Conservation (phyloP, 768 basidiomycete species). For the Boletus rubroflammeus region DNA sequence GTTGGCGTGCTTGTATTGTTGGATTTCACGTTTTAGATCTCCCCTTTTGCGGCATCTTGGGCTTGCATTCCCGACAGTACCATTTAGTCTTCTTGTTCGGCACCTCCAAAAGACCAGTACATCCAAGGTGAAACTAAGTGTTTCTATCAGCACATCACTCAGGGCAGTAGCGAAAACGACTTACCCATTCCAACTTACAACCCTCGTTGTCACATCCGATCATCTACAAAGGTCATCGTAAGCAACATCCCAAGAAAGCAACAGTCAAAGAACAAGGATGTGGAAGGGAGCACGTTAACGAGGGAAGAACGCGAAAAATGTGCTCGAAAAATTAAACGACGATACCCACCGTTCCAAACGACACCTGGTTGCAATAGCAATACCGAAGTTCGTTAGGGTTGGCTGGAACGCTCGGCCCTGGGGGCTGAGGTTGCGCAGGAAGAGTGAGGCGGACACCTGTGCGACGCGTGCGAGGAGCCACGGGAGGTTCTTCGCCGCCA, state of each 20-base stretch:
- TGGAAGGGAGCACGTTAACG: not conserved
- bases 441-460: conserved; percentile 34
- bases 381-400: conserved; percentile 59
- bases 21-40: conserved; percentile 25
- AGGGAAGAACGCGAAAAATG: not conserved
- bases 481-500: conserved; percentile 8
- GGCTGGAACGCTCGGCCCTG: conserved; percentile 19
- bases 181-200: conserved; percentile 82
- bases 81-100: conserved; percentile 59
- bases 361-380: conserved; percentile 79
- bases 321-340: not conserved
- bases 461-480: conserved; percentile 20
- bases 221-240: conserved; percentile 51
- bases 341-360: conserved; percentile 69
- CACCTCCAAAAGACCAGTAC: conserved; percentile 55
- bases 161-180: conserved; percentile 25
- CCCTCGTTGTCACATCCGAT: conserved; percentile 74
- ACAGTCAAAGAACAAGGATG: not conserved
- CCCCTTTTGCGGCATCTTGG: conserved; percentile 35
- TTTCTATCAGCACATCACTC: not conserved
- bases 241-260: conserved; percentile 1
- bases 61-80: conserved; percentile 66
- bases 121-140: conserved; percentile 67
- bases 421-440: conserved; percentile 27
- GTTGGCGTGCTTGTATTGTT: not conserved